Evolutionary conservation across 192 early-diverging fungal species (phyloP).

Genomic region (Spizellomyces sp.): DNA sequence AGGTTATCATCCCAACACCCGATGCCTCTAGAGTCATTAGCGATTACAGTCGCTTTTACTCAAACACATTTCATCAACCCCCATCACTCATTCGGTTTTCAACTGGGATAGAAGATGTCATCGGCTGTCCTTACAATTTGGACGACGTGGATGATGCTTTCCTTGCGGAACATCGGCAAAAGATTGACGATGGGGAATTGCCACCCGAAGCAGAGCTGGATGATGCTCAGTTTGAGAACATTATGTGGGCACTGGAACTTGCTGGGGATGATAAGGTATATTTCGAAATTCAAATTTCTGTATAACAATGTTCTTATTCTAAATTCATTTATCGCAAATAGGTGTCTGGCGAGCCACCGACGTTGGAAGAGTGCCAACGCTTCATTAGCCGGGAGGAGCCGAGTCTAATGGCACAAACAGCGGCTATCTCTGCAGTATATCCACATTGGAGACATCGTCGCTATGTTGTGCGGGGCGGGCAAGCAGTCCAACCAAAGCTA

Average conservation of each 20-base stretch:
- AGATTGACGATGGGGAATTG: conserved; percentile 1
- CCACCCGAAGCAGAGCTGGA: conserved; percentile 39
- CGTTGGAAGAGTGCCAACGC: conserved; percentile 31
- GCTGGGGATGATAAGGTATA: conserved; percentile 66
- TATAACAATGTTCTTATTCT: background rate
- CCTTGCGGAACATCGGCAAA: conserved; percentile 39
- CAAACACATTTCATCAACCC: conserved; percentile 66
- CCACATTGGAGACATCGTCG: conserved; percentile 60
- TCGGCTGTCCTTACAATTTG: conserved; percentile 85
- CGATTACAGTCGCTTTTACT: conserved; percentile 73
- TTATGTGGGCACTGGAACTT: conserved; percentile 76
- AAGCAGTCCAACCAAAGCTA: conserved; percentile 60
- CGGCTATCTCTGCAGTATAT: conserved; percentile 42
- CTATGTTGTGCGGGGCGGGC: conserved; percentile 41
- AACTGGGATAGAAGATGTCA: conserved; percentile 82
- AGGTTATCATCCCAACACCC: conserved; percentile 86
- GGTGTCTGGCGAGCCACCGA: conserved; percentile 39
- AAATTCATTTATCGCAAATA: background rate
- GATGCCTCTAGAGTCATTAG: conserved; percentile 75
- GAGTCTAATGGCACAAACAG: conserved; percentile 10
- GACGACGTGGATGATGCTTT: conserved; percentile 84
- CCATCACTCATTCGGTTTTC: conserved; percentile 84
- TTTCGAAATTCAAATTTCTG: background rate
- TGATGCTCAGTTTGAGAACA: conserved; percentile 77
- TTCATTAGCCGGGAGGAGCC: conserved; percentile 27